These are phyloP conservation scores for Nemania abortiva DNA, from an alignment of 2,329 filamentous ascomycete species.

Conservation along the genomic window DNA sequence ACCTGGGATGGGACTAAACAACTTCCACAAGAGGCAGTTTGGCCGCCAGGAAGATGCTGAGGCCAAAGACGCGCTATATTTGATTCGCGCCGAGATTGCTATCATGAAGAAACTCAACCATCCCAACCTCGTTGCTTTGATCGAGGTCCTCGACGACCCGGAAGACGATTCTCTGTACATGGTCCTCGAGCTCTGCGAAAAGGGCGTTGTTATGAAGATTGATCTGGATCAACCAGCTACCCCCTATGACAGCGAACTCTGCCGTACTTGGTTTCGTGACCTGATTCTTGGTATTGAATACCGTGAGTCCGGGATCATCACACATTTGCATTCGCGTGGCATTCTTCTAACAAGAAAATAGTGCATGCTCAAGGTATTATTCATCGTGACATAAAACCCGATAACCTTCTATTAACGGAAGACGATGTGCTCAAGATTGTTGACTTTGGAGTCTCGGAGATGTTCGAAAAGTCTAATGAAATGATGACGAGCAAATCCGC, in stretches of 20 bases:
- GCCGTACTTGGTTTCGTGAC: conserved; percentile 93
- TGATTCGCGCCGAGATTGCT: conserved; percentile 96
- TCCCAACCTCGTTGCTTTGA: conserved; percentile 89
- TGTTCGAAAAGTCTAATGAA: conserved; percentile 86
- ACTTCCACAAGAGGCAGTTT: conserved; percentile 49
- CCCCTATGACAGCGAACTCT: conserved; percentile 85
- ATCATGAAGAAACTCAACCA: conserved; percentile 99
- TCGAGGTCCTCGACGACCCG: conserved; percentile 95
- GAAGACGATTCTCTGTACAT: conserved; percentile 97
- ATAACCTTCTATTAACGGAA: conserved; percentile 89
- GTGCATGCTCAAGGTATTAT: conserved; percentile 95
- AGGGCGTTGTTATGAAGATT: conserved; percentile 96
- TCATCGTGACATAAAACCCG: conserved; percentile 97
- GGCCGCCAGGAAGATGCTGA: conserved; percentile 65
- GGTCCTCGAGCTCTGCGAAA: conserved; percentile 99
- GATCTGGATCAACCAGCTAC: conserved; percentile 84
- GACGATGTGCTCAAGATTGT: conserved; percentile 97
- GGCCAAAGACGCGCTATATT: conserved; percentile 77
- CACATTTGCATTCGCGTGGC: neutral
- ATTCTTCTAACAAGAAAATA: conserved; percentile 52
- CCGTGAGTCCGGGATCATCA: conserved; percentile 62
- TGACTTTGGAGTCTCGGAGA: conserved; percentile 99
- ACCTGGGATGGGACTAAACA: conserved; percentile 47
- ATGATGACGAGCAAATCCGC: conserved; percentile 96
- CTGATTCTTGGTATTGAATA: conserved; percentile 96